Percentiles rank a stretch among this genome's conserved stretches.
Conservation (phyloP, 352 stramenopile genomes). For the Pythium guiyangense region DNA sequence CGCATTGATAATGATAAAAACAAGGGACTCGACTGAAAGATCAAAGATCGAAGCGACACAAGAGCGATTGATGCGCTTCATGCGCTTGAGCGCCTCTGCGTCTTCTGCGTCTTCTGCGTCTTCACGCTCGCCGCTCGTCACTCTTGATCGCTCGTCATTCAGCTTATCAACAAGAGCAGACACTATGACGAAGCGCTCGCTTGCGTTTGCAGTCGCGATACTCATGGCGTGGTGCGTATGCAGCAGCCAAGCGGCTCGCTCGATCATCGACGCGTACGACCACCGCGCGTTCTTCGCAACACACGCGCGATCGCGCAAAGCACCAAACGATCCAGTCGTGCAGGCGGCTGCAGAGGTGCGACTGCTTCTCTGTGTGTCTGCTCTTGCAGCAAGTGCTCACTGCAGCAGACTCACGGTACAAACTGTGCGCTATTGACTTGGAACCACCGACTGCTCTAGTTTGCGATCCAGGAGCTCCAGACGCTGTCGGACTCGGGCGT, state of each 20-base stretch:
- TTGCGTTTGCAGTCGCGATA: background rate
- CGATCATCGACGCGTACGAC: slow-evolving; percentile 7
- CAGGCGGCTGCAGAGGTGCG: slow-evolving; percentile 34
- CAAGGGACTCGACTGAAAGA: too few species aligned
- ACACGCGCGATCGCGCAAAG: slow-evolving; percentile 15
- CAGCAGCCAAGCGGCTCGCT: background rate
- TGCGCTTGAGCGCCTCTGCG: too few species aligned
- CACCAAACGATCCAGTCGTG: slow-evolving; percentile 34
- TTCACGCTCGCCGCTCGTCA: too few species aligned
- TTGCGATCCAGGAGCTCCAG: slow-evolving; percentile 54
- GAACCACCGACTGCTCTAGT: slow-evolving; percentile 20
- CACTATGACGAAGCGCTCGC: background rate
- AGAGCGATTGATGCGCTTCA: too few species aligned
- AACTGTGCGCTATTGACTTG: too few species aligned
- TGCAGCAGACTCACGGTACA: background rate
- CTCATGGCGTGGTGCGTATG: background rate
- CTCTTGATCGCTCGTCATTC: background rate
- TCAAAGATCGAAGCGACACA: too few species aligned
- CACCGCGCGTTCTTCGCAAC: slow-evolving; percentile 25
- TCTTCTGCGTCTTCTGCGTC: too few species aligned
- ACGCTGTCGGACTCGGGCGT: slow-evolving; percentile 66
- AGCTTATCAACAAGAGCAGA: background rate
- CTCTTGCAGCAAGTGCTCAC: background rate
- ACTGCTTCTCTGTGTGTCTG: background rate
- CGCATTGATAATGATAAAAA: too few species aligned